phyloP scores from a whole-genome alignment of 805 yeast species.

The Candida stauntonica region DNA sequence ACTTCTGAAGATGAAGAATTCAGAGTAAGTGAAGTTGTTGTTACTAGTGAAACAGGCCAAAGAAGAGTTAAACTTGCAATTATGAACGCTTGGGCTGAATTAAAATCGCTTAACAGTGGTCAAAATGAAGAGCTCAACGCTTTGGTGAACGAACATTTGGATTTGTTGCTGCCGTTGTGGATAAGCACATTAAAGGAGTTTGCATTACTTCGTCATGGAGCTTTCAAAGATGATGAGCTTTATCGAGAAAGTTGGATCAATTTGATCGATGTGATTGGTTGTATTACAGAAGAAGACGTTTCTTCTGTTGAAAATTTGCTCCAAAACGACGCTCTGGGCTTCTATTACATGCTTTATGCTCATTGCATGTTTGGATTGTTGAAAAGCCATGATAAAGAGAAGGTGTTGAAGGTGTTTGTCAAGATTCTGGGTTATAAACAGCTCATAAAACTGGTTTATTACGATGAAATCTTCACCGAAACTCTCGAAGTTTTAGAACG shows the following conservation, averaged over 20 bases:
- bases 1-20: conserved; percentile 29
- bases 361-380: conserved; percentile 76
- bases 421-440: conserved; percentile 53
- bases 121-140: conserved; percentile 38
- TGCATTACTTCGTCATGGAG: conserved; percentile 49
- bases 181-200: conserved; percentile 67
- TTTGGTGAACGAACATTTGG: conserved; percentile 52
- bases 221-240: conserved; percentile 34
- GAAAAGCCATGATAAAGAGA: conserved; percentile 29
- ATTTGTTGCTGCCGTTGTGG: conserved; percentile 73
- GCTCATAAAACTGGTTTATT: conserved; percentile 55
- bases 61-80: conserved; percentile 53
- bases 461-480: conserved; percentile 69
- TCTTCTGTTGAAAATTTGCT: conserved; percentile 42
- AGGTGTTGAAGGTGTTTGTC: conserved; percentile 47
- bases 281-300: conserved; percentile 50
- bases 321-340: conserved; percentile 54
- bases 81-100: conserved; percentile 70
- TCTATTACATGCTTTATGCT: conserved; percentile 77
- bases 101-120: conserved; percentile 34
- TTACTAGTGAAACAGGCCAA: conserved; percentile 38
- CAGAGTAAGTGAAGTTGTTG: conserved; percentile 53
- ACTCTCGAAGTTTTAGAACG: conserved; percentile 73
- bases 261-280: conserved; percentile 69
- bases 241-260: conserved; percentile 71